phyloP scores from a whole-genome alignment of 495 filamentous ascomycete genomes.

The Cercophora samala region DNA sequence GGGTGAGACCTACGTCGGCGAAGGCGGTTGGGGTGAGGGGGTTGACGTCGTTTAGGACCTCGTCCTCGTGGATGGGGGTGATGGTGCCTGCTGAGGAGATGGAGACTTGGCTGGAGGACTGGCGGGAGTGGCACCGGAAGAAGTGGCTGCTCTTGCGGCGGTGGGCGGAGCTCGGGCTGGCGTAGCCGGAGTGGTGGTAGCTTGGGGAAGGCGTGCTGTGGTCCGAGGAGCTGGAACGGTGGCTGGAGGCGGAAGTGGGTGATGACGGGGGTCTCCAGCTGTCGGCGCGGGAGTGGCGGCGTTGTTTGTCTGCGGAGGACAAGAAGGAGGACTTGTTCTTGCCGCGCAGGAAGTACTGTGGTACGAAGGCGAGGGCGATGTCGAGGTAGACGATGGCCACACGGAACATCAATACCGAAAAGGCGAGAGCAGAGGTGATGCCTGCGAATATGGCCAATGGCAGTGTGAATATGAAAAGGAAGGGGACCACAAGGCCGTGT shows the following conservation, averaged over 20 bases:
- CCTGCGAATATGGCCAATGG: slow-evolving; percentile 67
- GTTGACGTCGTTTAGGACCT: slow-evolving; percentile 6
- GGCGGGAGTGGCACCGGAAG: slow-evolving; percentile 37
- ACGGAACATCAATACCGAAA: slow-evolving; percentile 61
- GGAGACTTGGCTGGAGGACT: slow-evolving; percentile 33
- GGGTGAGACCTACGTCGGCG: slow-evolving; percentile 35
- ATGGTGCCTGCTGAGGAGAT: slow-evolving; percentile 30
- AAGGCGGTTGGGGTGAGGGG: not conserved
- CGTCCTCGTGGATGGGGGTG: slow-evolving; percentile 32
- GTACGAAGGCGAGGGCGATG: slow-evolving; percentile 56
- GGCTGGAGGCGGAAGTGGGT: slow-evolving; percentile 10
- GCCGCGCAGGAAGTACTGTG: slow-evolving; percentile 52
- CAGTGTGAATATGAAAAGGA: slow-evolving; percentile 62
- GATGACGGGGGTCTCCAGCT: slow-evolving; percentile 1
- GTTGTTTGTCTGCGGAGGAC: slow-evolving; percentile 1
- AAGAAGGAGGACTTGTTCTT: slow-evolving; percentile 9
- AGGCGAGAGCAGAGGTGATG: slow-evolving; percentile 64
- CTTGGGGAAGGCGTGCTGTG: slow-evolving; percentile 17
- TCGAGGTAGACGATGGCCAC: slow-evolving; percentile 67
- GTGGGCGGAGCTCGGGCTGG: slow-evolving; percentile 8
- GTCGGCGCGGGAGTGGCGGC: slow-evolving; percentile 7
- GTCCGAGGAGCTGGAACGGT: slow-evolving; percentile 12
- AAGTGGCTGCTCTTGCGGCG: slow-evolving; percentile 31
- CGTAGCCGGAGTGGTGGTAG: slow-evolving; percentile 10
- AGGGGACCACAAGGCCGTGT: slow-evolving; percentile 56